Percentiles rank a stretch among this genome's conserved stretches.
Conservation (phyloP, 2,329 filamentous ascomycete genomes). For the Cercospora janseana region DNA sequence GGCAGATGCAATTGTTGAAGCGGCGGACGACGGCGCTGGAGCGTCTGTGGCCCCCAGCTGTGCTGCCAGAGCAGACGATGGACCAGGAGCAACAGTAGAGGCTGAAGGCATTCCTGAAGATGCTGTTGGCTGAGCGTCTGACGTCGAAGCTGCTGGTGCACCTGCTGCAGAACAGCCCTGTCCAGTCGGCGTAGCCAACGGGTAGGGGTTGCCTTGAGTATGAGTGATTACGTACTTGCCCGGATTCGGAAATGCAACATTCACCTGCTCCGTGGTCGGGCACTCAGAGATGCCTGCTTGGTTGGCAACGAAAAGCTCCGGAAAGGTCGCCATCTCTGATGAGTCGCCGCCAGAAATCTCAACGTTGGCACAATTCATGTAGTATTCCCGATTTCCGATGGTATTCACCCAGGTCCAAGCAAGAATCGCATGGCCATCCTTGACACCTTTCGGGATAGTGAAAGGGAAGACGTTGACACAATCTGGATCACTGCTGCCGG, state of each 20-base stretch:
- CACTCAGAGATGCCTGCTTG: constrained; percentile 54
- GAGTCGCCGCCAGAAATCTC: constrained; percentile 57
- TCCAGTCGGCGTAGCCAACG: constrained; percentile 28
- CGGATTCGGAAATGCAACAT: constrained; percentile 67
- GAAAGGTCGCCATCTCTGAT: constrained; percentile 60
- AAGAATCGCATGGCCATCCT: constrained; percentile 73
- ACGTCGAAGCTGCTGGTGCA: not conserved
- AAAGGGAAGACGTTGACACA: constrained; percentile 62
- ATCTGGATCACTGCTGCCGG: constrained; percentile 31
- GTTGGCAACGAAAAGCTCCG: constrained; percentile 75
- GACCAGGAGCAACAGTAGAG: not conserved
- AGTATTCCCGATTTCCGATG: constrained; percentile 89
- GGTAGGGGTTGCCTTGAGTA: constrained; percentile 25
- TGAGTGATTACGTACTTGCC: constrained; percentile 56
- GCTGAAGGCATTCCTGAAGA: not conserved
- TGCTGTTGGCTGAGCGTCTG: constrained; percentile 4
- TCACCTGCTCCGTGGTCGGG: constrained; percentile 52
- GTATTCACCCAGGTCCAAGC: constrained; percentile 97
- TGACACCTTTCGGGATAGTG: constrained; percentile 67
- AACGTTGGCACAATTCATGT: constrained; percentile 60
- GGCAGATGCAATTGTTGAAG: not conserved
- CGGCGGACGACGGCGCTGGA: constrained; percentile 4
- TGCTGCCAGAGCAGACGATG: not conserved
- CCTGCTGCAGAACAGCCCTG: constrained; percentile 20
- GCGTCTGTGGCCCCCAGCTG: not conserved